These are phyloP conservation scores for Schizochytrium sp. DNA, from an alignment of 108 stramenopile genomes.

Conservation along the genomic window DNA sequence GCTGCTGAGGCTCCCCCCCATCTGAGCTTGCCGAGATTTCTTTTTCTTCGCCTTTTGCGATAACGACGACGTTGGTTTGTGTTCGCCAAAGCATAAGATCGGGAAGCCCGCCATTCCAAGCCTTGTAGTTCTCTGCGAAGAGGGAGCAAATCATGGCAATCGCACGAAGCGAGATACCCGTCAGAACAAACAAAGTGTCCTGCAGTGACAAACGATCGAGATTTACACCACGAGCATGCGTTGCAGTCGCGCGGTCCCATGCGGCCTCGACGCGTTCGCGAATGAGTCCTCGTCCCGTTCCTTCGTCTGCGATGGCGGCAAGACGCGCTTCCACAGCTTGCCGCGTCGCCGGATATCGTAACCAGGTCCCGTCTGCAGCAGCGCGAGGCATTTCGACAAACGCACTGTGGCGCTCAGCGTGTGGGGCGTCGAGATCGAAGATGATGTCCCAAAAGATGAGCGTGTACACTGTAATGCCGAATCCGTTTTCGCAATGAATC, in stretches of 20 bases:
- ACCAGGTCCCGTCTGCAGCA: not conserved
- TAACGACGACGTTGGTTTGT: too few relatives aligned
- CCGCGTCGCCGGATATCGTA: not conserved
- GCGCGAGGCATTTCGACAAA: not conserved
- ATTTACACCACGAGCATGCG: not conserved
- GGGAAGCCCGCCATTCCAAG: not conserved
- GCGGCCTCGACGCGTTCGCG: not conserved
- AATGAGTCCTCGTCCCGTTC: not conserved
- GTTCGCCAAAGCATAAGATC: conserved; percentile 1
- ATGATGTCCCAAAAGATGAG: not conserved
- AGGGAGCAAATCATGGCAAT: not conserved
- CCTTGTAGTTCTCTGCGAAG: not conserved
- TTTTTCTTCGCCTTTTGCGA: too few relatives aligned
- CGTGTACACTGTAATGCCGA: not conserved
- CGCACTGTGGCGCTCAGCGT: not conserved
- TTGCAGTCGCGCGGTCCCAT: not conserved
- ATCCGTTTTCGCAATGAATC: not conserved
- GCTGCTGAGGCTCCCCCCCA: too few relatives aligned
- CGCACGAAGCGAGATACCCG: not conserved
- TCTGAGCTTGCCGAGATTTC: too few relatives aligned
- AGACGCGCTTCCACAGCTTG: not conserved
- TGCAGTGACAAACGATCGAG: not conserved
- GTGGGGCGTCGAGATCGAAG: not conserved
- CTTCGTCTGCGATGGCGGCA: not conserved
- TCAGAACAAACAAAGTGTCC: not conserved